These are phyloP conservation scores for Aspergillus asperescens DNA, from an alignment of 495 filamentous ascomycete genomes.

Conservation along the genomic window DNA sequence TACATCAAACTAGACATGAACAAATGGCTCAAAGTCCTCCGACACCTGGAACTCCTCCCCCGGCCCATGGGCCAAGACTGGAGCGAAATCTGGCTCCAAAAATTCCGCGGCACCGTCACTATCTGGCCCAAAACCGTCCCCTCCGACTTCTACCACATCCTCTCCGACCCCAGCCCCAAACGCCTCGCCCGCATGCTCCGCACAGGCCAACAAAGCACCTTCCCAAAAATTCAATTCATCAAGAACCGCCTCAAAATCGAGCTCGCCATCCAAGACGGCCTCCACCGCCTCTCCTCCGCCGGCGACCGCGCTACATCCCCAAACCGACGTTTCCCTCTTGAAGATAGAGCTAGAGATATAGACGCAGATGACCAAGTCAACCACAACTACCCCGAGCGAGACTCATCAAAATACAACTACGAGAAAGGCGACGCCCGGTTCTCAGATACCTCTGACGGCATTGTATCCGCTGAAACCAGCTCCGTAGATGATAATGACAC, in stretches of 20 bases:
- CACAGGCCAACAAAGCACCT: conserved; percentile 77
- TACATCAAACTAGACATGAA: conserved; percentile 91
- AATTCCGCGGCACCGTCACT: conserved; percentile 89
- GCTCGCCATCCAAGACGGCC: conserved; percentile 66
- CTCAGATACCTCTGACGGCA: conserved; percentile 9
- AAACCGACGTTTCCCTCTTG: conserved; percentile 14
- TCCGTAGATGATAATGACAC: conserved; percentile 25
- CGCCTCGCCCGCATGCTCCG: conserved; percentile 82
- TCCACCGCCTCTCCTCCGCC: conserved; percentile 47
- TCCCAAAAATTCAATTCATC: conserved; percentile 87
- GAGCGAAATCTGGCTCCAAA: conserved; percentile 91
- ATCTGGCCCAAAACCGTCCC: conserved; percentile 79
- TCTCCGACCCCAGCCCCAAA: conserved; percentile 71
- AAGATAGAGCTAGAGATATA: background rate
- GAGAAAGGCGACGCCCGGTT: conserved; percentile 16
- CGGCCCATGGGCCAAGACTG: conserved; percentile 92
- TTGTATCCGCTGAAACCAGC: conserved; percentile 15
- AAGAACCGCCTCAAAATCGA: conserved; percentile 81
- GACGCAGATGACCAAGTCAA: conserved; percentile 27
- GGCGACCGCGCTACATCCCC: conserved; percentile 26
- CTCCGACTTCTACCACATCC: conserved; percentile 78
- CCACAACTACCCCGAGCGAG: conserved; percentile 30
- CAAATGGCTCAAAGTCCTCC: conserved; percentile 93
- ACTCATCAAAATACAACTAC: conserved; percentile 13
- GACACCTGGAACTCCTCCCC: conserved; percentile 86